Evolutionary conservation across 768 basidiomycete species (phyloP).

Genomic region (Lactifluus subvellereus): DNA sequence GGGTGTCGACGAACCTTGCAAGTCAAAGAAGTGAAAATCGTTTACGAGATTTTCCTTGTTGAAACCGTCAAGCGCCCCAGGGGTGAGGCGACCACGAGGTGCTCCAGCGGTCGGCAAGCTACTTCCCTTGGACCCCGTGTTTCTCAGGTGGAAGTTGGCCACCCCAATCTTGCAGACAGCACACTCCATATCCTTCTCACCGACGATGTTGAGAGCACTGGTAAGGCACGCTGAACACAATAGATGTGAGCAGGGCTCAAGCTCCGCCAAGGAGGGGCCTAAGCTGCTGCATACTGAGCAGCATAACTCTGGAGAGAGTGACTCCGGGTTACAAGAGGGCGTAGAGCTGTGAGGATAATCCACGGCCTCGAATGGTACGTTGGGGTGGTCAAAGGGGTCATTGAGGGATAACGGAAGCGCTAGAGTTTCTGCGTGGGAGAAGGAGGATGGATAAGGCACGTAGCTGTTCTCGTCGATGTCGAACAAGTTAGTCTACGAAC

Average conservation of each 20-base stretch:
- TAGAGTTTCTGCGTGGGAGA: constrained; percentile 31
- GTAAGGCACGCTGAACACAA: constrained; percentile 79
- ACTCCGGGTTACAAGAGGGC: constrained; percentile 25
- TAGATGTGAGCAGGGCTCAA: constrained; percentile 70
- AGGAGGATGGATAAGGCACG: constrained; percentile 40
- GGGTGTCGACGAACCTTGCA: constrained; percentile 31
- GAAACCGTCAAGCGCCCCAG: constrained; percentile 22
- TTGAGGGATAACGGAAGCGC: constrained; percentile 35
- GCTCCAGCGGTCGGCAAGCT: constrained; percentile 15
- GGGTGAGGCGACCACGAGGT: constrained; percentile 24
- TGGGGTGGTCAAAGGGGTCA: constrained; percentile 39
- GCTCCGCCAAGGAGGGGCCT: constrained; percentile 49
- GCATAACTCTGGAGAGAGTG: constrained; percentile 28
- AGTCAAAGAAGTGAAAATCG: constrained; percentile 27
- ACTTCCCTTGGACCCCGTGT: constrained; percentile 28
- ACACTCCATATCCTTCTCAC: constrained; percentile 84
- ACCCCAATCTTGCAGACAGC: constrained; percentile 71
- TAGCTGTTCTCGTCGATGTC: constrained; percentile 72
- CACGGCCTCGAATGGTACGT: constrained; percentile 19
- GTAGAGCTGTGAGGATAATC: constrained; percentile 32
- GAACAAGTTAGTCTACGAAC: constrained; percentile 46
- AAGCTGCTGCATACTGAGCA: constrained; percentile 62
- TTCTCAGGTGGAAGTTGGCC: constrained; percentile 45
- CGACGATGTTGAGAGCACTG: constrained; percentile 82
- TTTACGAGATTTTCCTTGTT: constrained; percentile 28